These are phyloP conservation scores for Flaveria sonorensis DNA, from an alignment of 129 eudicot genomes.

Conservation along the genomic window DNA sequence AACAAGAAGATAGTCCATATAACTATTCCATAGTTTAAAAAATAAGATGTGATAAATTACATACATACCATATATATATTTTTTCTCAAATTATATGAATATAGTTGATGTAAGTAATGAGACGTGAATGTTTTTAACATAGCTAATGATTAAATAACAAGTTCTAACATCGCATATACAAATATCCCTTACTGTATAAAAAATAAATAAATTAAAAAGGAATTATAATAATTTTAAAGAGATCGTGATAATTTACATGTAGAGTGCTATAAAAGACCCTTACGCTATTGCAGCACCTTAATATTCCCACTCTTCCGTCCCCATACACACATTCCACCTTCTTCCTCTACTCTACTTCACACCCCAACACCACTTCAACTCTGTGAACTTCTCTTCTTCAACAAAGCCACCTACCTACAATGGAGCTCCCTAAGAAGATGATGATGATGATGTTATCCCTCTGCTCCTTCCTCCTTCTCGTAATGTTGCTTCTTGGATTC, in stretches of 20 bases:
- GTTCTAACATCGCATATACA: too few species aligned
- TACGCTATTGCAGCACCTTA: conserved; percentile 36
- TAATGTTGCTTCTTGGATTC: conserved; percentile 36
- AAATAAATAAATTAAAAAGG: too few species aligned
- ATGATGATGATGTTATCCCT: conserved; percentile 5
- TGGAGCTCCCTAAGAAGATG: conserved; percentile 29
- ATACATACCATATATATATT: too few species aligned
- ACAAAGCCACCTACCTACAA: neutral
- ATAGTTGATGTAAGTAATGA: too few species aligned
- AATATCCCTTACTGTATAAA: too few species aligned
- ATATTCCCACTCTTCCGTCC: conserved; percentile 22
- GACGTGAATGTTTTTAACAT: too few species aligned
- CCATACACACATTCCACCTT: conserved; percentile 30
- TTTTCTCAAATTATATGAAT: too few species aligned
- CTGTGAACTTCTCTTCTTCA: neutral
- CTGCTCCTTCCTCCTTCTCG: conserved; percentile 31
- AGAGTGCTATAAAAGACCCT: conserved; percentile 48
- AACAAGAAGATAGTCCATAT: too few species aligned
- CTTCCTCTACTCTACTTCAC: conserved; percentile 11
- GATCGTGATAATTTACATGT: neutral
- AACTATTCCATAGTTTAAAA: too few species aligned
- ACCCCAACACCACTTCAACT: neutral
- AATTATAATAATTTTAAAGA: too few species aligned
- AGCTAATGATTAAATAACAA: too few species aligned
- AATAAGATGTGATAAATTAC: too few species aligned